Conservation (phyloP, 305 asterid species). For the Fraxinus greggii region DNA sequence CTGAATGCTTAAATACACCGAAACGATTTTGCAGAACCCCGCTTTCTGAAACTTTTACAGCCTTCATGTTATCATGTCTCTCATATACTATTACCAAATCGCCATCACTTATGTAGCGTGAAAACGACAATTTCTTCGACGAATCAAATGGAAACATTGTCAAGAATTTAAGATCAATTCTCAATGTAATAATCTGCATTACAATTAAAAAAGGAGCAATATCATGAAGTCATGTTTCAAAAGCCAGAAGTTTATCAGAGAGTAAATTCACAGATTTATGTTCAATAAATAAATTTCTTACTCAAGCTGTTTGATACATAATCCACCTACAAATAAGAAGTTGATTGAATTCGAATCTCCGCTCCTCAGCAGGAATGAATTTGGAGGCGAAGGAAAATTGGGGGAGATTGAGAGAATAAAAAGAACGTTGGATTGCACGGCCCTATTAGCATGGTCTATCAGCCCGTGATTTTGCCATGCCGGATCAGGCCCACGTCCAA, state of each 20-base stretch:
- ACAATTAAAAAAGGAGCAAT: background rate
- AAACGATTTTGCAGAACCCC: conserved; percentile 82
- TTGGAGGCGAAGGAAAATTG: background rate
- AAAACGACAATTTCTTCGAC: conserved; percentile 50
- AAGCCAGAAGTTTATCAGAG: background rate
- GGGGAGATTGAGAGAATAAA: background rate
- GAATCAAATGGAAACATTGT: conserved; percentile 53
- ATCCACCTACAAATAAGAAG: background rate
- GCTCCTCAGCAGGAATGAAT: background rate
- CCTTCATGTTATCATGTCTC: conserved; percentile 73
- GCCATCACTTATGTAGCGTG: conserved; percentile 55
- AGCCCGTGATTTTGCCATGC: background rate
- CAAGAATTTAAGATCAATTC: background rate
- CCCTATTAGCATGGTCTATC: background rate
- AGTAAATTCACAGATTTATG: background rate
- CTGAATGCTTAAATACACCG: conserved; percentile 83
- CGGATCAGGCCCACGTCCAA: background rate
- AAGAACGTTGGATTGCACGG: background rate
- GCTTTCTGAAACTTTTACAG: conserved; percentile 56
- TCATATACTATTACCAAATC: conserved; percentile 83
- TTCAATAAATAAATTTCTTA: background rate
- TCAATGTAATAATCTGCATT: background rate
- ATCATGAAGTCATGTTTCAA: background rate
- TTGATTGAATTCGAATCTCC: background rate
- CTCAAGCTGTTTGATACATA: background rate